Base-by-base conservation (phyloP, 306 rosid species). In the Datisca glomerata region DNA sequence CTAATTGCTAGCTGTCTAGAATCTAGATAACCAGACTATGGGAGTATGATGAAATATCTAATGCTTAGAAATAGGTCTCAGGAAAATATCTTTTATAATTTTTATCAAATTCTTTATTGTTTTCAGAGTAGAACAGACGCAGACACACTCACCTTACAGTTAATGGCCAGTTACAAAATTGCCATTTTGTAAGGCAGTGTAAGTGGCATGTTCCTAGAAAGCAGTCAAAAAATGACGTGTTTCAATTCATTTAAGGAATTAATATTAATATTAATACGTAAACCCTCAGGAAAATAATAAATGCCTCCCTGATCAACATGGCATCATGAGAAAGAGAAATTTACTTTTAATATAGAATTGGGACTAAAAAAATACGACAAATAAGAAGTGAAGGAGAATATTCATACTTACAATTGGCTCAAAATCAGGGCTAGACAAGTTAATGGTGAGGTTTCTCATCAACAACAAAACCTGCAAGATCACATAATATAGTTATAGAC, bases 361-460 rank as follows among this genome's bases (percentile, higher is more conserved):
- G 21, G 21, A 28, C 47, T 27, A 15, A 36, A 13, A 20, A 53
- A 37, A 18, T 12, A 3, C 4, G 24, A 46, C 21, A 47, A 33
- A 4, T 42, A 54, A 14, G 28, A 6, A 37, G 29, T 4, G 49
- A 29, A 28, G 49, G 18, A n/a, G 13, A 21, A 43, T 5, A 20
- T 6, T 11, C 35, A 41, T 19, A 72, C 85, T 78, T 63, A 81
- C 93, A 33, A 72, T 17, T 45, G 82, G 78, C 55, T 78, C 93
- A 65, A 70, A 78, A 52, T 70, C 75, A 17, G 93, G 93, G 55
- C 63, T 69, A 41, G 85, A 65, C 72, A 85, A 57, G 64, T 85
- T 85, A 60, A 75, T 15, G 37, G 72, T 72, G 76, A 85, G 96
- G 58, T 85, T 85, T 68, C 71, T 67, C 96, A 81, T 85, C 51